phyloP scores from a whole-genome alignment of 1,139 yeast genomes.

The Protomyces pachydermus region DNA sequence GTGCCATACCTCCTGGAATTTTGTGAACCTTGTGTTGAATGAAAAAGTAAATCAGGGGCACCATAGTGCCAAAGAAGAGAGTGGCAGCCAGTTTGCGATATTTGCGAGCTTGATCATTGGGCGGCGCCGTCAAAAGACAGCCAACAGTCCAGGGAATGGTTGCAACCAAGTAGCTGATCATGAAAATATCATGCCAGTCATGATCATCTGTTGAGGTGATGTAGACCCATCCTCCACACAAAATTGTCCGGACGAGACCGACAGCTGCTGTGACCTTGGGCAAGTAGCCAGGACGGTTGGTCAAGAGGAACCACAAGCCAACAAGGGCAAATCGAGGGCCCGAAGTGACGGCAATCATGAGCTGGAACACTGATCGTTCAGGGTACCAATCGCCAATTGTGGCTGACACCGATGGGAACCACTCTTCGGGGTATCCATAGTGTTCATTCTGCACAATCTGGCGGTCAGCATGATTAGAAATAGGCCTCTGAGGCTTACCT shows the following conservation, averaged over 20 bases:
- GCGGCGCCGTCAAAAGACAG: conserved; percentile 53
- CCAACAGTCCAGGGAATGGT: conserved; percentile 87
- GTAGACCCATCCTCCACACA: conserved; percentile 99
- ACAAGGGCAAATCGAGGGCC: conserved; percentile 82
- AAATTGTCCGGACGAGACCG: conserved; percentile 76
- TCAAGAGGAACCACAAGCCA: conserved; percentile 52
- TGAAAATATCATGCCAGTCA: conserved; percentile 90
- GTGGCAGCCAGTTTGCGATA: conserved; percentile 54
- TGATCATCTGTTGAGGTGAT: conserved; percentile 96
- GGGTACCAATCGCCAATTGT: conserved; percentile 96
- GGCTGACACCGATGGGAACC: conserved; percentile 98
- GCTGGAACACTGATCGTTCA: conserved; percentile 85
- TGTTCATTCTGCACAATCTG: conserved; percentile 78
- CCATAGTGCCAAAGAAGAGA: conserved; percentile 61
- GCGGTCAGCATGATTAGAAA: neutral
- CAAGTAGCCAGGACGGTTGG: conserved; percentile 42
- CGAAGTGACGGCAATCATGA: conserved; percentile 52
- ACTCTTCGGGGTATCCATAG: conserved; percentile 91
- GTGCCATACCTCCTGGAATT: conserved; percentile 54
- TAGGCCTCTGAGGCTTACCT: conserved; percentile 2
- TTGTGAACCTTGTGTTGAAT: conserved; percentile 88
- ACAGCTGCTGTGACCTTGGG: conserved; percentile 48
- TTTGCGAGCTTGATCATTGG: conserved; percentile 46
- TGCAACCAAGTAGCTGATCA: conserved; percentile 81
- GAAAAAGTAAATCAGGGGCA: conserved; percentile 83